Conservation (phyloP, 495 filamentous ascomycete genomes). For the Trichoderma virens region DNA sequence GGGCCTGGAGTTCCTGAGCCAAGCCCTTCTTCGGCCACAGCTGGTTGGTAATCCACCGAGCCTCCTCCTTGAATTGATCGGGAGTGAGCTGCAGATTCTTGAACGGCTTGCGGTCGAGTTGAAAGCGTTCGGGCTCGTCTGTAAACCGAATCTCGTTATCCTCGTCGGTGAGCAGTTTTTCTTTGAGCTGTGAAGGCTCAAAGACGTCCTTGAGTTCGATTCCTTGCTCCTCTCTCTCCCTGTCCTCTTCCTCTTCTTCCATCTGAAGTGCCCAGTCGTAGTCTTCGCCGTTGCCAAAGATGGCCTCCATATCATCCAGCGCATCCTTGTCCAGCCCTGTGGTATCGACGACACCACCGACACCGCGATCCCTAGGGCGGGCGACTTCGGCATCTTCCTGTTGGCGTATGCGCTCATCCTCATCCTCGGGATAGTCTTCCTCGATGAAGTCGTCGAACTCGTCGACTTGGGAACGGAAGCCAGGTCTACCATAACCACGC, state of each 20-base stretch:
- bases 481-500: constrained; percentile 39
- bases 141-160: constrained; percentile 80
- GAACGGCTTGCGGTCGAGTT: constrained; percentile 83
- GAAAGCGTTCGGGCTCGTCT: constrained; percentile 91
- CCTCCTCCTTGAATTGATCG: constrained; percentile 81
- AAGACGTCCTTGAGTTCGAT: constrained; percentile 97
- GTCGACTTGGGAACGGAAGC: constrained; percentile 54
- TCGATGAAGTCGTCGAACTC: constrained; percentile 98
- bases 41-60: constrained; percentile 79
- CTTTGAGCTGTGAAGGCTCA: constrained; percentile 85
- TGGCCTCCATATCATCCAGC: constrained; percentile 87
- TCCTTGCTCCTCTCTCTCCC: constrained; percentile 55
- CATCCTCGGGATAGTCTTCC: constrained; percentile 86
- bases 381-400: constrained; percentile 85
- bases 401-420: constrained; percentile 63
- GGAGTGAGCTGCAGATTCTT: constrained; percentile 64
- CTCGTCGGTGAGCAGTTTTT: constrained; percentile 90
- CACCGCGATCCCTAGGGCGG: constrained; percentile 56
- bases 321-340: constrained; percentile 83
- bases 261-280: constrained; percentile 88
- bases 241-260: constrained; percentile 71
- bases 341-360: constrained; percentile 53
- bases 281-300: constrained; percentile 90
- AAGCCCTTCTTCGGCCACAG: constrained; percentile 79
- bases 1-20: constrained; percentile 58